Conservation (phyloP, 257 asterid genomes). For the Solanum chilense region DNA sequence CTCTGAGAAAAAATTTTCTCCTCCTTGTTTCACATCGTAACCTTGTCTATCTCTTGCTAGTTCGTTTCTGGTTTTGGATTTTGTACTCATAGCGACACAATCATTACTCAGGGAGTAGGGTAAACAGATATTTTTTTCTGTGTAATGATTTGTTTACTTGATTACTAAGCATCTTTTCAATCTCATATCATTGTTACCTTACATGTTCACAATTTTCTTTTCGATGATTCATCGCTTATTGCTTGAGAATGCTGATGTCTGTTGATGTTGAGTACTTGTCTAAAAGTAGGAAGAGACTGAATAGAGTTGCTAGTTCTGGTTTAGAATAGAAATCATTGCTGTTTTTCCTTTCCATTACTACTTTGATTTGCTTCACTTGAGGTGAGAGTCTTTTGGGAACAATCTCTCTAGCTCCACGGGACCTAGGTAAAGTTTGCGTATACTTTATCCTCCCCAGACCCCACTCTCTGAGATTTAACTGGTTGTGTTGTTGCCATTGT, state of each 20-base stretch:
- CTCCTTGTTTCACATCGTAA: background rate
- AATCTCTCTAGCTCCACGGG: background rate
- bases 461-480: too few relatives aligned
- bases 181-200: background rate
- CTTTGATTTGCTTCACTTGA: background rate
- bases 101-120: background rate
- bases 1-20: conserved; percentile 25
- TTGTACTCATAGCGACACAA: background rate
- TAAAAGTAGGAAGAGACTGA: background rate
- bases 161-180: background rate
- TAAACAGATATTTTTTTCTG: background rate
- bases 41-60: background rate
- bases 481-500: background rate
- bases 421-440: background rate
- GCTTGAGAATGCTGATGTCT: background rate
- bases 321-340: background rate
- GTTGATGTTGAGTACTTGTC: background rate
- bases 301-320: background rate
- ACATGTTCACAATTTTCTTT: background rate
- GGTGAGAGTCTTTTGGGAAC: background rate
- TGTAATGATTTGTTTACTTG: background rate
- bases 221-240: background rate
- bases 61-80: background rate
- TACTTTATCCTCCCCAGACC: background rate
- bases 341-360: background rate